Percentiles rank a stretch among this genome's conserved stretches.
Conservation (phyloP, 495 filamentous ascomycete species). For the Xylaria acuta region DNA sequence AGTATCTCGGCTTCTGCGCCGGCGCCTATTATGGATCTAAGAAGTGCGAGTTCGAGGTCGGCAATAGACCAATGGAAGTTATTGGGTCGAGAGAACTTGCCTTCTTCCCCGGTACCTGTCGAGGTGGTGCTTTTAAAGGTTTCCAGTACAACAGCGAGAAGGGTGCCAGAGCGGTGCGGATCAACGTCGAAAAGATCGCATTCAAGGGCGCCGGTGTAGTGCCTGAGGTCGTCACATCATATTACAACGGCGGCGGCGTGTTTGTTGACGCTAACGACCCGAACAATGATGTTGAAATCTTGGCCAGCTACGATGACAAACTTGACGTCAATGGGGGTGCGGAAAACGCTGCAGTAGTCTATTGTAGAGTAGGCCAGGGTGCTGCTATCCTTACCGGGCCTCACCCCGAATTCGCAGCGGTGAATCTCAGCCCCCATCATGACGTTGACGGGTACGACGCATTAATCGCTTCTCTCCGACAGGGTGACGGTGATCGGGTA, state of each 20-base stretch:
- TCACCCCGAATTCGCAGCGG: slow-evolving; percentile 93
- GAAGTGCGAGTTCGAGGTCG: slow-evolving; percentile 89
- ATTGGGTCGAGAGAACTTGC: slow-evolving; percentile 83
- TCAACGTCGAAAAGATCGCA: slow-evolving; percentile 68
- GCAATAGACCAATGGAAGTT: slow-evolving; percentile 81
- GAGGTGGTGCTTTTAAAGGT: slow-evolving; percentile 85
- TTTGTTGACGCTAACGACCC: slow-evolving; percentile 79
- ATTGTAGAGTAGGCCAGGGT: slow-evolving; percentile 87
- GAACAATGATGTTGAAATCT: slow-evolving; percentile 73
- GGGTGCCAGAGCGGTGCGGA: slow-evolving; percentile 74
- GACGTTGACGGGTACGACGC: slow-evolving; percentile 69
- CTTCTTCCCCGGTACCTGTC: slow-evolving; percentile 87
- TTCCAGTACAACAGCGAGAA: slow-evolving; percentile 92
- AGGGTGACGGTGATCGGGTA: slow-evolving; percentile 71
- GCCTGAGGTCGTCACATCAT: slow-evolving; percentile 71
- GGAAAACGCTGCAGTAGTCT: slow-evolving; percentile 79
- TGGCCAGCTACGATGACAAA: slow-evolving; percentile 79
- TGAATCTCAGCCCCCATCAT: slow-evolving; percentile 71
- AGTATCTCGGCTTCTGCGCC: slow-evolving; percentile 90
- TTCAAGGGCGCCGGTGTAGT: slow-evolving; percentile 59
- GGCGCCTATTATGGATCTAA: slow-evolving; percentile 89
- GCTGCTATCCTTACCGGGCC: slow-evolving; percentile 81
- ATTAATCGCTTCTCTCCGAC: slow-evolving; percentile 70
- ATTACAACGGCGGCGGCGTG: slow-evolving; percentile 96
- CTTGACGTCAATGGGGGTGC: slow-evolving; percentile 79